These are phyloP conservation scores for Musa acuminata DNA, from an alignment of 176 grass and related monocot species.

Conservation along the genomic window DNA sequence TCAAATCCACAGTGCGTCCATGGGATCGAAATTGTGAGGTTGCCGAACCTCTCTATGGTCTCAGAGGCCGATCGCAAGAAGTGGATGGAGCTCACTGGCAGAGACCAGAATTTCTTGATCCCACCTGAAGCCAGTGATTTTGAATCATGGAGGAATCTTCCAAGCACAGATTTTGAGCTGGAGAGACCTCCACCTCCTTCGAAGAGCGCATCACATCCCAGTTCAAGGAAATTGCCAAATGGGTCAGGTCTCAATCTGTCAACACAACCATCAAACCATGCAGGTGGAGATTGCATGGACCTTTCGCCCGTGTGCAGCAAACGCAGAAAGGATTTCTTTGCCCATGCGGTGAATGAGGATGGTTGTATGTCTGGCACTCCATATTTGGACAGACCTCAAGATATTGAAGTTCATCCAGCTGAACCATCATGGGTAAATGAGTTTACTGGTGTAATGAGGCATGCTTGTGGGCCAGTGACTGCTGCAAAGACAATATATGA, in stretches of 20 bases:
- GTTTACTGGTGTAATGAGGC: conserved; percentile 39
- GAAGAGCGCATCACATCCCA: conserved; percentile 28
- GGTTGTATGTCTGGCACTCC: conserved; percentile 38
- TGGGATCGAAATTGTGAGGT: conserved; percentile 54
- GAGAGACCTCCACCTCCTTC: conserved; percentile 39
- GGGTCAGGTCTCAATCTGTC: conserved; percentile 59
- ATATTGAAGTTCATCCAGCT: conserved; percentile 35
- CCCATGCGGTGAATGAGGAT: conserved; percentile 38
- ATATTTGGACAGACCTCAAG: conserved; percentile 53
- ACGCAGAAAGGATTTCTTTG: conserved; percentile 50
- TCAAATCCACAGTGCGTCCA: conserved; percentile 75
- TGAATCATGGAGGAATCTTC: conserved; percentile 62
- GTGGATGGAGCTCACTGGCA: conserved; percentile 35
- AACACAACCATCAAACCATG: conserved; percentile 33
- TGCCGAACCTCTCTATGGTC: conserved; percentile 34
- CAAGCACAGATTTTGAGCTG: conserved; percentile 62
- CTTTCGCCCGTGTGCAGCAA: conserved; percentile 44
- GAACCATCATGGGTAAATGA: neutral
- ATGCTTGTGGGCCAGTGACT: conserved; percentile 54
- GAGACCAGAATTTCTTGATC: conserved; percentile 52
- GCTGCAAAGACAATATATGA: conserved; percentile 57
- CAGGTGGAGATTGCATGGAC: conserved; percentile 45
- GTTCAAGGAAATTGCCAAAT: conserved; percentile 41
- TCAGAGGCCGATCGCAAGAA: conserved; percentile 15
- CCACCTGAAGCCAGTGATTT: conserved; percentile 52